Percentiles rank a stretch among this genome's conserved stretches.
These are phyloP conservation scores for Leccinellum rugosiceps DNA, from an alignment of 768 basidiomycete genomes.

Conservation along the genomic window DNA sequence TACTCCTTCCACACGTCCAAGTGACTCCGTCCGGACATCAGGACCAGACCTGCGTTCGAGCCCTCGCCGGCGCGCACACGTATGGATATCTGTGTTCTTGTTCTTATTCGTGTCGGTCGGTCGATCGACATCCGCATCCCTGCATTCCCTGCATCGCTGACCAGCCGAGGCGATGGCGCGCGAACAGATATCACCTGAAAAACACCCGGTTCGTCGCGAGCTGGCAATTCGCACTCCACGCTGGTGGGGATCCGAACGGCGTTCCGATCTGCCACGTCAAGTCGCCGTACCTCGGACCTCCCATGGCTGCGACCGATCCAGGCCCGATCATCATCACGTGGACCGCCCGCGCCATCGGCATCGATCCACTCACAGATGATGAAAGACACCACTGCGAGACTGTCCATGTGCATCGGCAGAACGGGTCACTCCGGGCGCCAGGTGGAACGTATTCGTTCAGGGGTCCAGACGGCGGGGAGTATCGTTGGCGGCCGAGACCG, in stretches of 20 bases:
- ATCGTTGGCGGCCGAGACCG: slow-evolving; percentile 24
- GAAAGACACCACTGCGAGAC: not conserved
- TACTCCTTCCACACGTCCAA: not conserved
- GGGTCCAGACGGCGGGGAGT: slow-evolving; percentile 21
- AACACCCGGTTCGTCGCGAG: slow-evolving; percentile 11
- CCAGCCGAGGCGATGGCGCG: not conserved
- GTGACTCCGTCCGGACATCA: not conserved
- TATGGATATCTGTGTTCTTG: not conserved
- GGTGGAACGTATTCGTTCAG: slow-evolving; percentile 18
- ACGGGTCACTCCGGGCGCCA: not conserved
- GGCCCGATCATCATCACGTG: slow-evolving; percentile 21
- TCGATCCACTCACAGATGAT: not conserved
- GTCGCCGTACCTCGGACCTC: slow-evolving; percentile 30
- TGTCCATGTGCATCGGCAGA: slow-evolving; percentile 13
- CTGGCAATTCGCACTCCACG: slow-evolving; percentile 25
- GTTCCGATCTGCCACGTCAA: slow-evolving; percentile 21
- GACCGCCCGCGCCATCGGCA: not conserved
- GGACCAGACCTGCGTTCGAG: not conserved
- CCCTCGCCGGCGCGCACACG: not conserved
- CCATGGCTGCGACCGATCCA: slow-evolving; percentile 6
- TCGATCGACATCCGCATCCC: not conserved
- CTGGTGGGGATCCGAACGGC: slow-evolving; percentile 16
- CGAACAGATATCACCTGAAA: slow-evolving; percentile 25
- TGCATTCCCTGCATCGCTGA: not conserved
- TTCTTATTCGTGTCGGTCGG: not conserved